Evolutionary conservation across 768 basidiomycete genomes (phyloP).

Genomic region (Lactarius quietus): DNA sequence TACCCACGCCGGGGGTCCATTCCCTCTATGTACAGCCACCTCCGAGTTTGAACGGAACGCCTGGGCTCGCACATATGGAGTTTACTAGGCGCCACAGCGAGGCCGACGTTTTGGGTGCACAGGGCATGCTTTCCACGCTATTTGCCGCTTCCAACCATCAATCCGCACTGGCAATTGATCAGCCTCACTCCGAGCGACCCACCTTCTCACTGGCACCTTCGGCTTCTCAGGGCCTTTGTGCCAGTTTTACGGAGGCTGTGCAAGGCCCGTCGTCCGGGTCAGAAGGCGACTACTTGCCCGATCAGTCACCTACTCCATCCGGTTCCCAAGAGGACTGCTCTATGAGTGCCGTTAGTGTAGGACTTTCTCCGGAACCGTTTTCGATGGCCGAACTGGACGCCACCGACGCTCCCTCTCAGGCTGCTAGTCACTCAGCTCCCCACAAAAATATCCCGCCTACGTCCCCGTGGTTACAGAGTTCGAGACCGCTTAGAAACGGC

Average conservation of each 20-base stretch:
- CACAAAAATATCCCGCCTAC: not conserved
- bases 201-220: not conserved
- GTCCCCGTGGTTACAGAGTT: not conserved
- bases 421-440: not conserved
- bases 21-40: not conserved
- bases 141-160: not conserved
- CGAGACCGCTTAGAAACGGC: not conserved
- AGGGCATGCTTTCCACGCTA: not conserved
- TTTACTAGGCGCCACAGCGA: conserved; percentile 1
- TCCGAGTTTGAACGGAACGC: not conserved
- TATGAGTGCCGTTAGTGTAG: not conserved
- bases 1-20: too few species aligned
- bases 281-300: not conserved
- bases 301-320: not conserved
- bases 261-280: not conserved
- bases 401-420: not conserved
- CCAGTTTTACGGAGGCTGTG: not conserved
- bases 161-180: not conserved
- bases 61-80: not conserved
- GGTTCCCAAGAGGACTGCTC: not conserved
- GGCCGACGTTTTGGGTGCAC: not conserved
- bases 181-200: not conserved
- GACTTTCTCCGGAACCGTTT: not conserved
- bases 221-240: not conserved
- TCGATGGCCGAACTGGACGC: not conserved